Evolutionary conservation across 1,139 yeast species (phyloP), one percentile per base, ranked within the genome.

Genomic region (Magnusiomyces sp.): DNA sequence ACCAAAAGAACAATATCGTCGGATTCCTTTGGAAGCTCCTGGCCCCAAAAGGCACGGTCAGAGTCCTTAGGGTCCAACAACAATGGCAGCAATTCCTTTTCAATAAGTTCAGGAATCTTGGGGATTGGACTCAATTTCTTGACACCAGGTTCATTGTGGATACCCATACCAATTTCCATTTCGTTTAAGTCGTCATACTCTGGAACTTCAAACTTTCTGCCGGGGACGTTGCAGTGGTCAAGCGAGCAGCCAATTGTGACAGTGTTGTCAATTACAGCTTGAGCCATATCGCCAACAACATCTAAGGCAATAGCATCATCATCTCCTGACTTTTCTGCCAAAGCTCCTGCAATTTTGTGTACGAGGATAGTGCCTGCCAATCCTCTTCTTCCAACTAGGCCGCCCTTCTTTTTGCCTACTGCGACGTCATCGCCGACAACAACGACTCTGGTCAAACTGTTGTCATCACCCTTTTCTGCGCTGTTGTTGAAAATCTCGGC

Each of bases 141-240:
- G 49, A 80, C 79, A 51, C 97, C 97, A 0, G 96, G 94, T 64
- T 90, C 97, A 62, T 90, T 90, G 67, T 90, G 97, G 55, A 90
- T 90, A 46, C 97, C 97, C 80, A 90, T 83, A 29, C 97, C 97
- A 55, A 90, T 74, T 66, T 90, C 97, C 59, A 84, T 83, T 64
- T 87, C 89, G 47, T 76, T 76, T 7, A 23, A 23, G 29, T 23
- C 29, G 29, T 23, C 29, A 7, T 23, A 23, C 7, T 23, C 29
- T 23, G 29, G 29, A 13, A 76, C 73, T 57, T 77, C 82, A 51
- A 74, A 75, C 46, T 71, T 66, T 54, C 82, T 76, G 5, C 95
- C 95, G 2, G 97, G 97, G 41, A 88, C 95, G 45, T 86, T 80
- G 50, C 95, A 88, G 60, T 94, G 88, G 60, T 86, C 95, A 58